A percentile compares a stretch with the other conserved stretches of the same genome.
phyloP scores from a whole-genome alignment of 1,139 yeast genomes.

The Ashbya aceris region DNA sequence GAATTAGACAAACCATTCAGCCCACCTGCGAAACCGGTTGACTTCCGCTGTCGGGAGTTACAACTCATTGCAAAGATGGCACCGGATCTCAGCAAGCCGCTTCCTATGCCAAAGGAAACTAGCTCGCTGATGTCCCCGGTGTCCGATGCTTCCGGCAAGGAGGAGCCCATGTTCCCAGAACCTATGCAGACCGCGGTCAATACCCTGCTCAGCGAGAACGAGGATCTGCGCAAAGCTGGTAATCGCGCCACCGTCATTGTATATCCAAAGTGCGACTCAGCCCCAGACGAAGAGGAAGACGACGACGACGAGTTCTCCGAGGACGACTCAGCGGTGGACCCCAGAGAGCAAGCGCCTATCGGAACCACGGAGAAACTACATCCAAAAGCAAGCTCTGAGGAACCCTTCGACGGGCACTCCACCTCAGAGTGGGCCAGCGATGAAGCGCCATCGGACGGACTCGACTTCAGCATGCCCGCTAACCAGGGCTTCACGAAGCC shows the following conservation, averaged over 20 bases:
- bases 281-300: not conserved
- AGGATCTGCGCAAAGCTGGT: not conserved
- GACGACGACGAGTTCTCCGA: not conserved
- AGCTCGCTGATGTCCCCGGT: not conserved
- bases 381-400: not conserved
- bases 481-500: not conserved
- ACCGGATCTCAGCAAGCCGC: not conserved
- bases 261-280: not conserved
- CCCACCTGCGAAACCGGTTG: not conserved
- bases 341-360: not conserved
- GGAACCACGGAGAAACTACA: not conserved
- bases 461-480: not conserved
- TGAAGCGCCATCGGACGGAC: not conserved
- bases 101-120: not conserved
- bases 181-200: not conserved
- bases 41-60: not conserved
- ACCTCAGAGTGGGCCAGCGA: not conserved
- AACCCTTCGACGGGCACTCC: not conserved
- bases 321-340: not conserved
- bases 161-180: not conserved
- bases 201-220: not conserved
- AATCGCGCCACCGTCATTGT: constrained; percentile 1
- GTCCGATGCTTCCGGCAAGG: not conserved
- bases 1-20: not conserved
- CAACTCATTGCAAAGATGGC: not conserved